phyloP scores from a whole-genome alignment of 2,329 filamentous ascomycete species.

The Pyricularia sp. region DNA sequence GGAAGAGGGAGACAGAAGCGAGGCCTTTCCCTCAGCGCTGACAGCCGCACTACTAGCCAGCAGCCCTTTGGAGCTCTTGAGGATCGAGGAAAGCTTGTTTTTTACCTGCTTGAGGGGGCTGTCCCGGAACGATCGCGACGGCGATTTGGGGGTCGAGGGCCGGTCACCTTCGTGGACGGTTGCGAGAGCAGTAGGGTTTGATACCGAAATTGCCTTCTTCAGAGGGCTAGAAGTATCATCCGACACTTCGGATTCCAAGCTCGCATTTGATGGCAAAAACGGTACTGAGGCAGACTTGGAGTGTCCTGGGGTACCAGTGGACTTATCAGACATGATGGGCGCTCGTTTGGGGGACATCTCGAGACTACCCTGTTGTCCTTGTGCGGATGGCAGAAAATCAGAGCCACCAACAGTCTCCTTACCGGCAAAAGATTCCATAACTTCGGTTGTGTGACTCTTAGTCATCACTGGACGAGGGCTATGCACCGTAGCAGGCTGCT shows the following conservation, averaged over 20 bases:
- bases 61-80: conserved; percentile 79
- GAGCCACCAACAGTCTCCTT: conserved; percentile 37
- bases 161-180: conserved; percentile 34
- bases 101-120: conserved; percentile 88
- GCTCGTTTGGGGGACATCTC: conserved; percentile 25
- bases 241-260: conserved; percentile 9
- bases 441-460: conserved; percentile 53
- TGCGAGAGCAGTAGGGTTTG: conserved; percentile 37
- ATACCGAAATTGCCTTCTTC: conserved; percentile 53
- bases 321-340: conserved; percentile 18
- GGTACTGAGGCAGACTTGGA: conserved; percentile 57
- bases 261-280: conserved; percentile 26
- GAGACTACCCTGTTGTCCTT: conserved; percentile 22
- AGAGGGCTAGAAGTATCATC: conserved; percentile 25
- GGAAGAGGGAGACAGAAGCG: conserved; percentile 44
- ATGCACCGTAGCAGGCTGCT: conserved; percentile 22
- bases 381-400: conserved; percentile 35
- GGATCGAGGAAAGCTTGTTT: conserved; percentile 81
- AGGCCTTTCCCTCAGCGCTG: conserved; percentile 53
- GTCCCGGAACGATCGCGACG: conserved; percentile 50
- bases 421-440: conserved; percentile 46
- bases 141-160: conserved; percentile 46
- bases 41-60: conserved; percentile 66
- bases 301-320: conserved; percentile 33
- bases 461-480: conserved; percentile 41